Base-by-base conservation (phyloP, 1,139 yeast species). In the Yamadazyma taylorii region DNA sequence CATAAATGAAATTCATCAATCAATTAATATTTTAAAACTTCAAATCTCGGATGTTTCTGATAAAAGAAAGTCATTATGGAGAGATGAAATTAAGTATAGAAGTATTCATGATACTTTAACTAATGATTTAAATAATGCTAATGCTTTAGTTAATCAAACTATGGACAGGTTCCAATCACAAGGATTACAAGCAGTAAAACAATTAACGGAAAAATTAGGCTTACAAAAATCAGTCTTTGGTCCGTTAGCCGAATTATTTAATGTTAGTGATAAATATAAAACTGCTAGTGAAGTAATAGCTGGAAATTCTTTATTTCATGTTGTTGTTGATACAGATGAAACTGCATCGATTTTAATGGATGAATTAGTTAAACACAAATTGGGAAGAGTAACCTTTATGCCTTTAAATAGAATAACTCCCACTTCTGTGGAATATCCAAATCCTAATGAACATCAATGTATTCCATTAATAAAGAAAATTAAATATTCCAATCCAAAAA, bases 211-310 rank as follows among this genome's bases (percentile, higher is more conserved):
- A 31, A 71, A 70, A 38, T 60, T 85, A 34, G 77, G 78, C 9
- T 58, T 89, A 26, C 60, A 64, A 2, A 63, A 62, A 2, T 78
- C 83, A 6, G 94, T 88, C 3, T 81, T 76, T 59, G 98, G 98
- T 0, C 82, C 95, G 0, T 61, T 92, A 16, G 94, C 95, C 24
- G 96, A 89, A 46, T 65, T 92, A 25, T 84, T 92, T 41, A 73
- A 73, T 39, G 92, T 88, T 3, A 84, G 83, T 48, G 90, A 85
- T 38, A 87, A 86, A 50, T 90, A 88, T 56, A 84, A 85, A 55
- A 75, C 82, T 1, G 95, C 97, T 1, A 85, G 85, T 1, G 97
- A 90, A 55, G 92, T 85, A 5, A 77, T 88, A 32, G 97, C 95
- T 11, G 97, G 97, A 2, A 81, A 78, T 43, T 76, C 95, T 3